Percentiles rank a stretch among this genome's conserved stretches.
phyloP scores from a whole-genome alignment of 441 rosid genomes.

The Erysimum pusillum region DNA sequence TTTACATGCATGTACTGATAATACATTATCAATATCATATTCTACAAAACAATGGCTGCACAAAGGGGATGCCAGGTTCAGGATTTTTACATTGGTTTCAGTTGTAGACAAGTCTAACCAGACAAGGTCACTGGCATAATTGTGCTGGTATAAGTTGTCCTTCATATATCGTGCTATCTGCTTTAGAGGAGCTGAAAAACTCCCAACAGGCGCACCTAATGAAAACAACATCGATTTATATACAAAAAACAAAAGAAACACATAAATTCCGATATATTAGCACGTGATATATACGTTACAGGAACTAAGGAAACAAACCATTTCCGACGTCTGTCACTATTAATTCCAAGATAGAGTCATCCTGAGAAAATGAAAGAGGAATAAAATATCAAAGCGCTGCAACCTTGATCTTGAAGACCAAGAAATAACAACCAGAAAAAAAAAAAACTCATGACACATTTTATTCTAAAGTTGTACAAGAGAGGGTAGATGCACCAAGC shows the following conservation, averaged over 20 bases:
- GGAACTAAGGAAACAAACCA: constrained; percentile 54
- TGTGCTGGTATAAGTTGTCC: constrained; percentile 54
- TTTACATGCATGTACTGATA: constrained; percentile 24
- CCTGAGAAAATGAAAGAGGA: constrained; percentile 59
- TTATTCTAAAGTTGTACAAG: constrained; percentile 25
- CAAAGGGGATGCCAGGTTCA: constrained; percentile 26
- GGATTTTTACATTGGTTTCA: constrained; percentile 57
- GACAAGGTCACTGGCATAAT: constrained; percentile 61
- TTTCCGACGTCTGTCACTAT: constrained; percentile 76
- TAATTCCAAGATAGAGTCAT: constrained; percentile 69
- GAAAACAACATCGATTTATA: constrained; percentile 30
- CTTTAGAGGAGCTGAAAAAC: constrained; percentile 77
- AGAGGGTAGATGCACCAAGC: constrained; percentile 26
- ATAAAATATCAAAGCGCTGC: constrained; percentile 8
- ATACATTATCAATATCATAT: constrained; percentile 4
- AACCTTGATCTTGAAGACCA: constrained; percentile 30
- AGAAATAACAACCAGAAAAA: constrained; percentile 20
- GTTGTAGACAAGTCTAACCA: constrained; percentile 78
- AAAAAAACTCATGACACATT: constrained; percentile 2
- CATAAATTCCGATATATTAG: constrained; percentile 9
- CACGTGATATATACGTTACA: constrained; percentile 9
- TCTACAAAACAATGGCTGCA: constrained; percentile 23
- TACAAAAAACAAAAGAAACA: constrained; percentile 20
- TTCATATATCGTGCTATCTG: constrained; percentile 65
- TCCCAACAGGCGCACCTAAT: constrained; percentile 83